Percentiles rank a stretch among this genome's conserved stretches.
These are phyloP conservation scores for Ashbya aceris DNA, from an alignment of 1,139 yeast genomes.

Conservation along the genomic window DNA sequence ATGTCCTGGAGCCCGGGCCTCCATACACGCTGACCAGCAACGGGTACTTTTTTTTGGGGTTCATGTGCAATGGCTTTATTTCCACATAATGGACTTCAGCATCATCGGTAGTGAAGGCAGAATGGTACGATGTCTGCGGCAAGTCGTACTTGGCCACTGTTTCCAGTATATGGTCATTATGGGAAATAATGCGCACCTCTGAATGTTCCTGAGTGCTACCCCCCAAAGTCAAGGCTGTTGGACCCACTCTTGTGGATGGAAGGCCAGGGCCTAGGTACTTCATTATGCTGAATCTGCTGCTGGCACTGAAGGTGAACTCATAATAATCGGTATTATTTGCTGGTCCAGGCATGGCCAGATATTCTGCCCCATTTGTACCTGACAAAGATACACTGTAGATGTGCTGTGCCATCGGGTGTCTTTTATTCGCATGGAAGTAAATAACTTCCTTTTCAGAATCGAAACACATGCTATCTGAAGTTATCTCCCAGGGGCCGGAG, in stretches of 20 bases:
- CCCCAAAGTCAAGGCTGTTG: slow-evolving; percentile 8
- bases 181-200: slow-evolving; percentile 12
- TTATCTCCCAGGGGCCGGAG: slow-evolving; percentile 60
- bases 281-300: slow-evolving; percentile 25
- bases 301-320: slow-evolving; percentile 22
- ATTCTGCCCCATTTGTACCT: neutral
- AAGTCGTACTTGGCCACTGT: slow-evolving; percentile 35
- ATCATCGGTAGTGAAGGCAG: slow-evolving; percentile 39
- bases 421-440: slow-evolving; percentile 55
- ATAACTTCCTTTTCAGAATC: slow-evolving; percentile 44
- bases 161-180: slow-evolving; percentile 29
- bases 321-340: slow-evolving; percentile 13
- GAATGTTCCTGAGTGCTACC: slow-evolving; percentile 8
- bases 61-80: slow-evolving; percentile 63
- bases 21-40: slow-evolving; percentile 79
- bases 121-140: slow-evolving; percentile 47
- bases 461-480: slow-evolving; percentile 45
- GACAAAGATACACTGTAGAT: slow-evolving; percentile 39
- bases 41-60: slow-evolving; percentile 57
- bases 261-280: slow-evolving; percentile 21
- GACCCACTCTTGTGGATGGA: slow-evolving; percentile 24
- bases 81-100: slow-evolving; percentile 60
- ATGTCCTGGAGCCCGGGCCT: slow-evolving; percentile 87
- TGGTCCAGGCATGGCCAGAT: slow-evolving; percentile 3
- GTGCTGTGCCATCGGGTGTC: slow-evolving; percentile 49